Evolutionary conservation across 495 filamentous ascomycete species (phyloP).

Genomic region (Evansstolkia leycettana): DNA sequence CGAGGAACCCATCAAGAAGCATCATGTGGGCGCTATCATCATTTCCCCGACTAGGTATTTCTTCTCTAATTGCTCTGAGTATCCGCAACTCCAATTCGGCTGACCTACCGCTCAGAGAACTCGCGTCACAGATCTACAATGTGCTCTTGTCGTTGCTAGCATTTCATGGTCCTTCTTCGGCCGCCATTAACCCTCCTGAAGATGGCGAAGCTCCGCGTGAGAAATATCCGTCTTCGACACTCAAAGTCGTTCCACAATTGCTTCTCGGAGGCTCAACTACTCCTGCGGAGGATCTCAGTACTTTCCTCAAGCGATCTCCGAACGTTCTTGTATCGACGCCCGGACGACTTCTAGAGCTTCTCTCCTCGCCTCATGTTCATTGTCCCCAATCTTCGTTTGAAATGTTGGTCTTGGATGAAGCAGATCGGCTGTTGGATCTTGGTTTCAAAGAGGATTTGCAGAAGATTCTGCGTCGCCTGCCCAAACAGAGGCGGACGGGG

Average conservation of each 20-base stretch:
- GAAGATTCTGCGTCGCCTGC: conserved; percentile 69
- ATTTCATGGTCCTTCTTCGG: conserved; percentile 71
- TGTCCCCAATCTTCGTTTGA: conserved; percentile 82
- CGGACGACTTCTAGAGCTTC: conserved; percentile 74
- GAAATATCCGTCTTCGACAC: conserved; percentile 32
- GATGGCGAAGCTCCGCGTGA: conserved; percentile 42
- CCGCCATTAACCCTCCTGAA: conserved; percentile 38
- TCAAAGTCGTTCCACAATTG: conserved; percentile 69
- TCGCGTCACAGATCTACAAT: conserved; percentile 79
- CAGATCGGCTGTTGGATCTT: conserved; percentile 84
- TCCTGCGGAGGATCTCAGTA: conserved; percentile 70
- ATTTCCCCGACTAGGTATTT: conserved; percentile 70
- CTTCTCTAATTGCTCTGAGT: neutral
- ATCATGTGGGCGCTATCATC: conserved; percentile 82
- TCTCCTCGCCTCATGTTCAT: conserved; percentile 84
- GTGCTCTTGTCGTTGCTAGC: conserved; percentile 66
- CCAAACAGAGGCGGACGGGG: conserved; percentile 87
- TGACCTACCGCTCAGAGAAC: conserved; percentile 47
- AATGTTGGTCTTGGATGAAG: conserved; percentile 84
- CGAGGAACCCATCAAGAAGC: conserved; percentile 67
- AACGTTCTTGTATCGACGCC: conserved; percentile 85
- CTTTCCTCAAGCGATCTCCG: conserved; percentile 66
- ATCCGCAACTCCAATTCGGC: too few relatives aligned
- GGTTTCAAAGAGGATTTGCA: conserved; percentile 88
- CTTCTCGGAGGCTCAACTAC: conserved; percentile 79